Base-by-base conservation (phyloP, 208 protist genomes). In the Acanthamoeba royreba region DNA sequence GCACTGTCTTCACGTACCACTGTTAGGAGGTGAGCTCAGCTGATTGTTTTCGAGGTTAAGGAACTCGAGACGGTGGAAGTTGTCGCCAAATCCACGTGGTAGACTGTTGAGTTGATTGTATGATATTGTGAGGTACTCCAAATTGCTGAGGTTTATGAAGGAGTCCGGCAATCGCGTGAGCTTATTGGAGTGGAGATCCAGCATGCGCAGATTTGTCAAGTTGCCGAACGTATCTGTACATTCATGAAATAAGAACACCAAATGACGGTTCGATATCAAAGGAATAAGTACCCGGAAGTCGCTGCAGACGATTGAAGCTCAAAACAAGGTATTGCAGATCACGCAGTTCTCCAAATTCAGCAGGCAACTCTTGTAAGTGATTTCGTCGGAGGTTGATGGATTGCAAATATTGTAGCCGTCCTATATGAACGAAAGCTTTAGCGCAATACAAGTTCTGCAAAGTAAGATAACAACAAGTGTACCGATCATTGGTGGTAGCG, bases 11-110 rank as follows among this genome's bases (percentile, higher is more conserved):
- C 4, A 33, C 33, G 43, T n/a, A 87, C 77, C 77, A 19, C 15
- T 87, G 77, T 35, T 40, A 17, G 47, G 43, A 13, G 77, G 77
- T n/a, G 77, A 91, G n/a, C 52, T 91, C 33, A 91, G 55, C n/a
- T 91, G 85, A n/a, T 91, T 91, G 85, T 69, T 91, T 40, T 91
- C 85, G 52, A 91, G 85, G 53, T 91, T 91, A 28, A 91, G 55
- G 55, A 91, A 91, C 53, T 91, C 85, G 38, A 91, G 53, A n/a
- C 35, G 17, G 40, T 61, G 85, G 53, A 91, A 91, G 22, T 90
- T 7, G 83, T 90, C 83, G 13, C 83, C 83, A 61, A 90, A 90
- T 31, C 52, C 49, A 19, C 35, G 33, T 2, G 83, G 83, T 31
- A 90, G 53, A 9, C n/a, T 66, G 38, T 66, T 55, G 31, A 90